Base-by-base conservation (phyloP, 768 basidiomycete genomes). In the Psilocybe sp. region DNA sequence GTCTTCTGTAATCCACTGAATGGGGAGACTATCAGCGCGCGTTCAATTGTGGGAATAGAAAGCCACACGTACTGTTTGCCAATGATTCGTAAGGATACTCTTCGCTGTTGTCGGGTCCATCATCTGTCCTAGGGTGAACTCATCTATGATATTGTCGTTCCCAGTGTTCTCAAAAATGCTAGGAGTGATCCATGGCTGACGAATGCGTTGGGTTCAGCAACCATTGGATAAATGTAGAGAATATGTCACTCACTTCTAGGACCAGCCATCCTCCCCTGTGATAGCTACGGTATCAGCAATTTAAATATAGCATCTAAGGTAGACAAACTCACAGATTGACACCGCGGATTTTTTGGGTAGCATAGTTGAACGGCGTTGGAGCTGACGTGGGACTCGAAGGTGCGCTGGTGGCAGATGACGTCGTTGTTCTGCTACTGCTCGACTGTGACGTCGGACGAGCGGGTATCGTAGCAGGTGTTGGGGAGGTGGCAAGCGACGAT, bases 1-100 rank as follows among this genome's bases (percentile, higher is more conserved):
- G 33, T 79, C 77, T 59, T 87, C 84, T 5, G 82, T 84, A 46
- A 64, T 92, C 61, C 63, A 64, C 53, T 51, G 14, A 20, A 43
- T 18, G 23, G 42, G 47, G 43, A 31, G 39, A 49, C 28, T 33
- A 50, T 50, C 45, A 50, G 38, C 16, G 15, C n/a, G 9, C 36
- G 7, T 23, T 10, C 4, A 14, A 46, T 34, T 15, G 15, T 46
- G 15, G 12, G 36, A 41, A 11, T 9, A 18, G 37, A 42, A 44
- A 38, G 11, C 9, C 12, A 33, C 31, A 38, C 56, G 15, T 49
- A 60, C 63, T 14, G 61, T 59, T 34, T 61, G 57, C 63, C 90
- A 47, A 87, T 73, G 59, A 86, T 85, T 52, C 66, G 66, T 45
- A 49, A 55, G 60, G 79, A 60, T 54, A 8, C 39, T 49, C n/a